These are phyloP conservation scores for Brachypodium distachyon DNA, from an alignment of 202 grass and related monocot genomes.

Conservation along the genomic window DNA sequence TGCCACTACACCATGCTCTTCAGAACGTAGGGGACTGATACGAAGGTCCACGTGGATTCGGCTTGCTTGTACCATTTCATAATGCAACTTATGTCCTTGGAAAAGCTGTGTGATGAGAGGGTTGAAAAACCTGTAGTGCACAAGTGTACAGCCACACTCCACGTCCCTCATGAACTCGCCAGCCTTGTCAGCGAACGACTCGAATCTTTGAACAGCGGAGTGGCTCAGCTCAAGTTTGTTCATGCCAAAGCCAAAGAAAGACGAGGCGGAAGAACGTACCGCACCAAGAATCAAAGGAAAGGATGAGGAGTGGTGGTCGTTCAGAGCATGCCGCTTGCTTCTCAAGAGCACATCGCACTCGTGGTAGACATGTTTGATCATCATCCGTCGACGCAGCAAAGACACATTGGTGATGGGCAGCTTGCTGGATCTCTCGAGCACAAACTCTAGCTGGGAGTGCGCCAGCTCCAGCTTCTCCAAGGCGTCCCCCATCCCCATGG, in stretches of 20 bases:
- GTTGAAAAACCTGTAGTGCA: background rate
- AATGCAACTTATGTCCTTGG: background rate
- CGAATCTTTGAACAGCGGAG: background rate
- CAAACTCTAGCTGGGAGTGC: background rate
- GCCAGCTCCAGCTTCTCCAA: constrained; percentile 2
- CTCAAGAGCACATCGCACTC: background rate
- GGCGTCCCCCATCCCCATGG: background rate
- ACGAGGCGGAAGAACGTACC: too few species aligned
- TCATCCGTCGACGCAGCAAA: background rate
- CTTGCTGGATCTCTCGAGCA: background rate
- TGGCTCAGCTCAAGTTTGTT: background rate
- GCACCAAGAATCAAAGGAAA: too few species aligned
- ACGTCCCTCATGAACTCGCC: background rate
- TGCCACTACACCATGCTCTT: background rate
- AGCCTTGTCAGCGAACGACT: background rate
- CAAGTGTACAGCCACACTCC: background rate
- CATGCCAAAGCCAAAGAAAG: background rate
- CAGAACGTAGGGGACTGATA: background rate
- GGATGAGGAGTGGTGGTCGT: too few species aligned
- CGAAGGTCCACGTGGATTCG: too few species aligned
- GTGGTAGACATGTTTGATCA: background rate
- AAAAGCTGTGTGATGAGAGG: background rate
- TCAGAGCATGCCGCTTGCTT: too few species aligned
- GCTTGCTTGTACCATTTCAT: background rate
- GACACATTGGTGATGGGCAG: background rate